Percentiles rank a stretch among this genome's conserved stretches.
phyloP scores from a whole-genome alignment of 768 basidiomycete species.

The Suillus paluster region DNA sequence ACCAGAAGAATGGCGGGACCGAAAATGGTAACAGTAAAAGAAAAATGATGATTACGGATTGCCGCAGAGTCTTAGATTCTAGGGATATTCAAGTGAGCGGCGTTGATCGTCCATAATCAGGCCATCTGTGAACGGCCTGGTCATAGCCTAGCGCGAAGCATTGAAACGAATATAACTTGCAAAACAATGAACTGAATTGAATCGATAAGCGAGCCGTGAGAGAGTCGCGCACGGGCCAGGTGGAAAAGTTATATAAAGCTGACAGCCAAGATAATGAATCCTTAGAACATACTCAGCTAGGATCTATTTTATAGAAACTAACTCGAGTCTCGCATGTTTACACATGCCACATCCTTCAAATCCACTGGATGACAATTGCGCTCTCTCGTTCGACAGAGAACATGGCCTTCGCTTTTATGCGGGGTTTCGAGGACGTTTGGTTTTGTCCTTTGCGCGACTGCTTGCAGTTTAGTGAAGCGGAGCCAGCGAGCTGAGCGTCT shows the following conservation, averaged over 20 bases:
- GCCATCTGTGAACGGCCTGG: too few relatives aligned
- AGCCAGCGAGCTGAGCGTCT: conserved; percentile 62
- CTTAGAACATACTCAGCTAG: conserved; percentile 80
- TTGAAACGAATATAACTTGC: too few relatives aligned
- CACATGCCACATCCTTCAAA: conserved; percentile 73
- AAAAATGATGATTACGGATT: background rate
- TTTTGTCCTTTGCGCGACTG: conserved; percentile 32
- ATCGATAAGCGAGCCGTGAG: conserved; percentile 3
- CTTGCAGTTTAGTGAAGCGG: conserved; percentile 27
- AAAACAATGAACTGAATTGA: too few relatives aligned
- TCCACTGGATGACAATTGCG: conserved; percentile 71
- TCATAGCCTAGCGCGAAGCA: too few relatives aligned
- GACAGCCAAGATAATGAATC: conserved; percentile 27
- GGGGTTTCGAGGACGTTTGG: conserved; percentile 71
- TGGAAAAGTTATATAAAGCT: conserved; percentile 37
- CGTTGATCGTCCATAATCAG: too few relatives aligned
- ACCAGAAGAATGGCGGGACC: too few relatives aligned
- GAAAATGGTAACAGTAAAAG: too few relatives aligned
- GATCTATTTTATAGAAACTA: conserved; percentile 82
- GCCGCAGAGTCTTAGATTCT: conserved; percentile 3
- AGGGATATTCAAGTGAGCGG: too few relatives aligned
- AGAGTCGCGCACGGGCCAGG: conserved; percentile 39
- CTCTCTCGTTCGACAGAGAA: conserved; percentile 73
- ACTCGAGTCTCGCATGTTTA: conserved; percentile 82
- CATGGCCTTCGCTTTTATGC: conserved; percentile 41